Evolutionary conservation across 78 protist species (phyloP), one percentile per base, ranked within the genome.

Genomic region (Isochrysis galbana): DNA sequence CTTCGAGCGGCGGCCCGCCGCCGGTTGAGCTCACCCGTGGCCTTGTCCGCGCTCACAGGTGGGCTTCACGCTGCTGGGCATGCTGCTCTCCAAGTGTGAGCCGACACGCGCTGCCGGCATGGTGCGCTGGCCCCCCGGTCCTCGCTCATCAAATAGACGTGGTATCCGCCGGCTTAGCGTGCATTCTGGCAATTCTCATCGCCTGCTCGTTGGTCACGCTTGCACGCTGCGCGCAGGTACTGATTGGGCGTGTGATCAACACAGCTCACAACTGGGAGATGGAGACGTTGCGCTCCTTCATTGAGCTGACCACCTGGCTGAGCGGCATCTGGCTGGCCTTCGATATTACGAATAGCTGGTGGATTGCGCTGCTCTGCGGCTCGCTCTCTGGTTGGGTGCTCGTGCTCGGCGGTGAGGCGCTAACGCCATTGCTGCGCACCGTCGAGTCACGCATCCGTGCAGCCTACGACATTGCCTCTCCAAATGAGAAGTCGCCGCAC

Each of bases 401-500:
- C 42, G 82, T 34, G 44, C 82, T 72, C 42, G 29, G 82, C 41
- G 82, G 82, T 41, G 82, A 72, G 82, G 82, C 82, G 39, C 82
- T 72, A 36, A 72, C 82, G 11, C 44, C 44, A 17, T 2, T 3
- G 21, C 17, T 29, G 32, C 82, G 82, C 39, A 41, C 29, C 44
- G 32, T 72, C 44, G 44, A 72, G 82, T 1, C 29, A 41, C 82
- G 36, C 44, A 4, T 67, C 38, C 74, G 74, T n/a, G 7, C 3
- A 2, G 14, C 74, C 36, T 67, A 14, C 61, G 14, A 7, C 29
- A 14, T 14, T 14, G 7, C 29, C 61, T n/a, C n/a, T n/a, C n/a
- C n/a, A n/a, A n/a, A n/a, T n/a, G 61, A 51, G 61, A 7, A 14
- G 29, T 51, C 61, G 61, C 61, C 61, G 14, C 61, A 51, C 61